These are phyloP conservation scores for Fraxinus latifolia DNA, from an alignment of 305 asterid species.

Conservation along the genomic window DNA sequence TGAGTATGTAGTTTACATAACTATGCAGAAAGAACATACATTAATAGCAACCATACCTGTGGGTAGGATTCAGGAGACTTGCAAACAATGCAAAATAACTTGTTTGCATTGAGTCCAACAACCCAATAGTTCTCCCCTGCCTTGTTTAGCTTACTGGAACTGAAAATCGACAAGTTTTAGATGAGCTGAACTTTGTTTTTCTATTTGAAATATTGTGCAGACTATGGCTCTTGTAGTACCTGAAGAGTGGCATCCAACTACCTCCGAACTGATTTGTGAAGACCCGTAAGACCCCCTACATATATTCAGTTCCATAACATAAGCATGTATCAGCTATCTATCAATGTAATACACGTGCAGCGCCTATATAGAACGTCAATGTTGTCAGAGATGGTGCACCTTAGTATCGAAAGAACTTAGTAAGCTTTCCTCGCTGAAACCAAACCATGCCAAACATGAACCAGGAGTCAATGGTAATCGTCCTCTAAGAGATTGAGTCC, in stretches of 20 bases:
- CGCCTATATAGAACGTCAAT: background rate
- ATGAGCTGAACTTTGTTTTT: conserved; percentile 1
- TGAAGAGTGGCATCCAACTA: conserved; percentile 92
- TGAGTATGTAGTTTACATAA: conserved; percentile 12
- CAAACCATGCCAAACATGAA: conserved; percentile 82
- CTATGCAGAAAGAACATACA: conserved; percentile 2
- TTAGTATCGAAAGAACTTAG: conserved; percentile 88
- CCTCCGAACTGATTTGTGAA: conserved; percentile 79
- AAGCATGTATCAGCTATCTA: background rate
- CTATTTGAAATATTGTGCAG: background rate
- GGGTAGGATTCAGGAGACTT: conserved; percentile 82
- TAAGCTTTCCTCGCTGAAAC: conserved; percentile 92
- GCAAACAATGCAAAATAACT: conserved; percentile 86
- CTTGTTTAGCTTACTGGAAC: conserved; percentile 71
- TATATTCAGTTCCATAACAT: conserved; percentile 12
- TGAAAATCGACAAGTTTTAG: conserved; percentile 27
- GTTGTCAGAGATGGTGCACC: conserved; percentile 42
- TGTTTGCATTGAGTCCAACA: conserved; percentile 68
- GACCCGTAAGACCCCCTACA: conserved; percentile 84
- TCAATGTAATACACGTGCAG: background rate
- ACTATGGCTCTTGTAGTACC: conserved; percentile 44
- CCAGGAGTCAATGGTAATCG: conserved; percentile 91
- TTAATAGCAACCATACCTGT: conserved; percentile 49
- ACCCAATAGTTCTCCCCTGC: conserved; percentile 82
- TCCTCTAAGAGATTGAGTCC: conserved; percentile 57